phyloP scores from a whole-genome alignment of 805 yeast species.

The Candida quercuum region DNA sequence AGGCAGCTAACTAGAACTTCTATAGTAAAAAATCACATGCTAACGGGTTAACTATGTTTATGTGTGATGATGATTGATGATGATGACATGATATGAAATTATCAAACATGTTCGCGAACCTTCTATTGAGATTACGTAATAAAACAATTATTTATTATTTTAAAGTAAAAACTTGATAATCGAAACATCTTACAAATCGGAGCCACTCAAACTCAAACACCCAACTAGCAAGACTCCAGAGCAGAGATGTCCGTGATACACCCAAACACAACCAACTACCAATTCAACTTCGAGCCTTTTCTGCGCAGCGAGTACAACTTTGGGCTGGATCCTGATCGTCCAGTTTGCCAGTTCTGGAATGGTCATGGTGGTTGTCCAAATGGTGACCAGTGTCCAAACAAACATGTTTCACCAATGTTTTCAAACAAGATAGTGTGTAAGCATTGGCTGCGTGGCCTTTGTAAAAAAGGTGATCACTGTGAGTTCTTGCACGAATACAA shows the following conservation, averaged over 20 bases:
- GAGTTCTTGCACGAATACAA: constrained; percentile 96
- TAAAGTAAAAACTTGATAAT: too few relatives aligned
- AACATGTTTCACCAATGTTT: constrained; percentile 67
- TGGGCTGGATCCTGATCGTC: constrained; percentile 84
- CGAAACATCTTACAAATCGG: too few relatives aligned
- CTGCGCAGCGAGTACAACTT: constrained; percentile 74
- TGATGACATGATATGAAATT: too few relatives aligned
- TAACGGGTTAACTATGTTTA: too few relatives aligned
- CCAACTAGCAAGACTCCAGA: neutral
- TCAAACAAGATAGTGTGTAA: constrained; percentile 86
- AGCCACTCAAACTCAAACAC: neutral
- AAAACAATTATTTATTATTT: too few relatives aligned
- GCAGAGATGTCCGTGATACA: constrained; percentile 32
- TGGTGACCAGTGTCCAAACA: constrained; percentile 81
- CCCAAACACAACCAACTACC: constrained; percentile 34
- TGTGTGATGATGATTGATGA: too few relatives aligned
- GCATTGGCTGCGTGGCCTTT: constrained; percentile 96
- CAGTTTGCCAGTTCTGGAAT: constrained; percentile 70
- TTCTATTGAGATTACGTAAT: constrained; percentile 3
- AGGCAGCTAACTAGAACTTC: too few relatives aligned
- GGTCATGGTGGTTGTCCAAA: constrained; percentile 76
- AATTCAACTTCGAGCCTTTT: constrained; percentile 75
- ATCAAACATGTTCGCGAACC: constrained; percentile 11
- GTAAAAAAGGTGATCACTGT: constrained; percentile 95
- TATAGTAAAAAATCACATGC: too few relatives aligned